These are phyloP conservation scores for Komagataella kurtzmanii DNA, from an alignment of 805 yeast genomes.

Conservation along the genomic window DNA sequence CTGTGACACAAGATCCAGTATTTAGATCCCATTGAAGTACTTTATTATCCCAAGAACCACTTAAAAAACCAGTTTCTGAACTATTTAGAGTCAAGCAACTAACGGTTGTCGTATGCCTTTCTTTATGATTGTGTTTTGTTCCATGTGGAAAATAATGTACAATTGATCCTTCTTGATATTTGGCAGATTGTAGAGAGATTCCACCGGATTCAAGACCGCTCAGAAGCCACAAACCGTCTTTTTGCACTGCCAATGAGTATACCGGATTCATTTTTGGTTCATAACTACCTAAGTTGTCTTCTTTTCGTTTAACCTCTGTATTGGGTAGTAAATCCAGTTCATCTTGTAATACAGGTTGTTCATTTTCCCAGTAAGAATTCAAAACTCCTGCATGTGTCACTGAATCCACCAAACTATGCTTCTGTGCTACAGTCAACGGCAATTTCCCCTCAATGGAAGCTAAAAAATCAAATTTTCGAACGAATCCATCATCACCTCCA, in stretches of 20 bases:
- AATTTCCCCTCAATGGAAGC: constrained; percentile 78
- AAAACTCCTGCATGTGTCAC: constrained; percentile 77
- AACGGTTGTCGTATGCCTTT: constrained; percentile 60
- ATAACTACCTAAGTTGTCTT: constrained; percentile 21
- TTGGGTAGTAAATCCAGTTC: constrained; percentile 19
- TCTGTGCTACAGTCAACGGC: constrained; percentile 83
- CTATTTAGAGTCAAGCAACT: constrained; percentile 55
- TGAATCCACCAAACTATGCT: constrained; percentile 78
- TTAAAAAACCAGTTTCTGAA: constrained; percentile 48
- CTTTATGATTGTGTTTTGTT: constrained; percentile 6
- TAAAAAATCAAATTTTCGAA: constrained; percentile 78
- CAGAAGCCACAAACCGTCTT: constrained; percentile 71
- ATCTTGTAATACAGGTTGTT: constrained; percentile 55
- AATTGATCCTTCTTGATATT: constrained; percentile 71
- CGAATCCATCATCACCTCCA: constrained; percentile 94
- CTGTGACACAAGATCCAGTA: constrained; percentile 40
- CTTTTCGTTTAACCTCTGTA: constrained; percentile 1
- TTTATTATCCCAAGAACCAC: constrained; percentile 86
- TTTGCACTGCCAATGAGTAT: constrained; percentile 73
- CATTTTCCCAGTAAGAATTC: constrained; percentile 89
- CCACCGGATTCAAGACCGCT: constrained; percentile 82
- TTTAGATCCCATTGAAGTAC: constrained; percentile 79
- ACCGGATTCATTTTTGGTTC: constrained; percentile 73
- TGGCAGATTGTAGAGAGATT: constrained; percentile 66
- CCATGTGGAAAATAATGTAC: constrained; percentile 51